Evolutionary conservation across 2,329 filamentous ascomycete genomes (phyloP), one percentile per base, ranked within the genome.

Genomic region (Aspergillus sp.): DNA sequence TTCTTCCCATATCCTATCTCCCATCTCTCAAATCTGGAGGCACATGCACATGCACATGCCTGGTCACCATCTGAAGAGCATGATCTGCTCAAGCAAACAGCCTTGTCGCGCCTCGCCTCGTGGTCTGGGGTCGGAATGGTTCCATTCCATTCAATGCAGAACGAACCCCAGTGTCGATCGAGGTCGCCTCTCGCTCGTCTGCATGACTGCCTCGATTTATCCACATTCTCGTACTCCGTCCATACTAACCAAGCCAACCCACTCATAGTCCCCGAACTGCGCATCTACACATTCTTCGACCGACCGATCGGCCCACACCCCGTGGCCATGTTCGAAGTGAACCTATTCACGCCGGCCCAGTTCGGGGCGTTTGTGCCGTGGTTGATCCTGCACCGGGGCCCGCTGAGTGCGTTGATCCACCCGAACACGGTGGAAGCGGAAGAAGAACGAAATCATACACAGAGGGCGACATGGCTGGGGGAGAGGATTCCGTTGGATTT

Each of bases 291-390:
- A 14, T 80, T 96, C 65, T 96, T 86, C 84, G 89, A 95, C 65
- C 76, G 79, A 14, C 91, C 92, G 0, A 76, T 96, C 29, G 93
- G 92, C 0, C 92, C 92, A 0, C 92, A 96, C 73, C 88, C 90
- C 0, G 75, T 92, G 0, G 90, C 87, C 55, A 96, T 96, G 92
- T 96, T 96, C 69, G 93, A 97, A 76, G 91, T 96, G 50, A 96
- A 96, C 67, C 50, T 96, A 20, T 91, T 94, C 73, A 92, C 88
- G 0, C 93, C 92, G 0, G 87, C 86, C 3, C 90, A 96, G 73
- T 96, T 96, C 70, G 92, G 92, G 0, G 92, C 93, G 0, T 96
- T 96, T 69, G 79, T 97, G 45, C 84, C 91, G 0, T 96, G 92
- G 92, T 78, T 96, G 31, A 84, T 91, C 31, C 85, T 96, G 58